phyloP scores from a whole-genome alignment of 2,329 filamentous ascomycete genomes.

The Cephalotrichum gorgonifer region DNA sequence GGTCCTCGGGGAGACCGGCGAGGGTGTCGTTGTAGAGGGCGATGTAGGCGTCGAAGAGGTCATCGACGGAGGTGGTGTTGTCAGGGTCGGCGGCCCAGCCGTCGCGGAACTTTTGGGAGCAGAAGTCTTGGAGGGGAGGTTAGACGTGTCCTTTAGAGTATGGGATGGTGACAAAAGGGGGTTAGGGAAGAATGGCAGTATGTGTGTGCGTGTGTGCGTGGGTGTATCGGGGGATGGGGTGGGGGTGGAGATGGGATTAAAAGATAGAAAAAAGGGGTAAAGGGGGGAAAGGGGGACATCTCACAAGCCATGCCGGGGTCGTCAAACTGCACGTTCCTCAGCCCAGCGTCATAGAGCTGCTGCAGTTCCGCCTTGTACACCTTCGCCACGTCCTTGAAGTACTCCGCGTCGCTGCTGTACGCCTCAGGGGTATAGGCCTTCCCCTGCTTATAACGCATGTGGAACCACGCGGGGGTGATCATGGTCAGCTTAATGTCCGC shows the following conservation, averaged over 20 bases:
- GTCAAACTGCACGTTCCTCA: conserved; percentile 58
- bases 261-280: neutral
- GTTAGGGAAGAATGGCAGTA: neutral
- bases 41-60: conserved; percentile 67
- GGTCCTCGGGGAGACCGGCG: conserved; percentile 50
- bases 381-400: conserved; percentile 55
- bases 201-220: neutral
- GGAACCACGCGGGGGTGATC: conserved; percentile 35
- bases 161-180: neutral
- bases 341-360: conserved; percentile 49
- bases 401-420: conserved; percentile 31
- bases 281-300: conserved; percentile 13
- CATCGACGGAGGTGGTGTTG: conserved; percentile 51
- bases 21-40: conserved; percentile 66
- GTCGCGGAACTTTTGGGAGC: conserved; percentile 58
- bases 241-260: neutral
- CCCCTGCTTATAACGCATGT: conserved; percentile 17
- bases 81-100: conserved; percentile 59
- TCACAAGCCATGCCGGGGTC: conserved; percentile 58
- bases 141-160: conserved; percentile 5
- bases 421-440: conserved; percentile 14
- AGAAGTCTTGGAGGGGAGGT: conserved; percentile 47
- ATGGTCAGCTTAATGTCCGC: conserved; percentile 42
- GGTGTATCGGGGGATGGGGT: neutral
- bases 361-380: conserved; percentile 55